Percentiles rank a stretch among this genome's conserved stretches.
phyloP scores from a whole-genome alignment of 2,329 filamentous ascomycete species.

The Fusarium sp. region DNA sequence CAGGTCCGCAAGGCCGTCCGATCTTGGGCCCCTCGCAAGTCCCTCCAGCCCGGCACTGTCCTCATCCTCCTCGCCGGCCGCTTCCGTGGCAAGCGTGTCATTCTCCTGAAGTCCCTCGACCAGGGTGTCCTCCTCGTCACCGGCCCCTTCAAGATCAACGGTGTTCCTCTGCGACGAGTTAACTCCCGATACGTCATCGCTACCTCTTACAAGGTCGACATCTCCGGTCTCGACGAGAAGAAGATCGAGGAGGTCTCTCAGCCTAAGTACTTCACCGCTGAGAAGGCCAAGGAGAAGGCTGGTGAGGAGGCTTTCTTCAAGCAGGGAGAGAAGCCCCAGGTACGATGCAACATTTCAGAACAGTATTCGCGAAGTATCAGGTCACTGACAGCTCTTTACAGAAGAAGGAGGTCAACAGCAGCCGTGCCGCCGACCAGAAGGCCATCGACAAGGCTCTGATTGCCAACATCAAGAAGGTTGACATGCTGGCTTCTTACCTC shows the following conservation, averaged over 20 bases:
- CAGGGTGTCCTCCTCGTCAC: constrained; percentile 99
- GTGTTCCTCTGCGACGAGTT: constrained; percentile 94
- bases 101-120: constrained; percentile 97
- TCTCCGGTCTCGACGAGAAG: constrained; percentile 85
- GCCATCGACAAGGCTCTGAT: constrained; percentile 96
- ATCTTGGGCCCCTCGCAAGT: constrained; percentile 85
- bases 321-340: constrained; percentile 97
- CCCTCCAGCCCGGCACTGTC: constrained; percentile 92
- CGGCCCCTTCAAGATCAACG: constrained; percentile 99
- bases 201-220: constrained; percentile 84
- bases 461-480: constrained; percentile 98
- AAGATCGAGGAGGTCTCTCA: constrained; percentile 84
- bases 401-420: constrained; percentile 97
- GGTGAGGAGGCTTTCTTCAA: constrained; percentile 99
- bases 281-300: constrained; percentile 95
- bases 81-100: constrained; percentile 99
- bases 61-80: constrained; percentile 99
- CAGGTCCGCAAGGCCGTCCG: constrained; percentile 96
- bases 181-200: constrained; percentile 95
- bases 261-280: constrained; percentile 93
- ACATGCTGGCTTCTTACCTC: constrained; percentile 93
- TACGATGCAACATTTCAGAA: constrained; percentile 56
- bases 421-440: constrained; percentile 97
- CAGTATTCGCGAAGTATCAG: neutral
- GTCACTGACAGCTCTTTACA: constrained; percentile 55